Evolutionary conservation across 148 eudicot species (phyloP).

Genomic region (Camellia granthamiana): DNA sequence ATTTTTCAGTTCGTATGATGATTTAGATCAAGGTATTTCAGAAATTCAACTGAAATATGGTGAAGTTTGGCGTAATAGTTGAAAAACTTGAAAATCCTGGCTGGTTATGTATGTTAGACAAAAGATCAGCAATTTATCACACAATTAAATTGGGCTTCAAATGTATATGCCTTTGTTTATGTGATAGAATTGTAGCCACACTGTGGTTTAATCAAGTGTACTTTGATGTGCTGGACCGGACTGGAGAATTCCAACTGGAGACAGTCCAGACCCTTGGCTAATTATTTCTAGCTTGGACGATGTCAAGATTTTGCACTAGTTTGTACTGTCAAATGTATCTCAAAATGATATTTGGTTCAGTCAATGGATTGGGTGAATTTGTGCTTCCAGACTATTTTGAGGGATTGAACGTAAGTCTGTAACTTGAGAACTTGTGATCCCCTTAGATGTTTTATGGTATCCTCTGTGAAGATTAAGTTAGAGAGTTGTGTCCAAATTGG

Average conservation of each 20-base stretch:
- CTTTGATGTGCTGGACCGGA: neutral
- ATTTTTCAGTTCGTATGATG: neutral
- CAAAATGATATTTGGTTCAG: neutral
- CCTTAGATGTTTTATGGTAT: no score
- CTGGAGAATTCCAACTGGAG: no score
- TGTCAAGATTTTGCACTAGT: conserved; percentile 1
- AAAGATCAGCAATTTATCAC: neutral
- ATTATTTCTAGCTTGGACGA: neutral
- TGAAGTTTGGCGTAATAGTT: neutral
- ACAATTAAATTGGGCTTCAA: neutral
- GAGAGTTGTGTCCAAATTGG: no score
- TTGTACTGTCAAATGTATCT: neutral
- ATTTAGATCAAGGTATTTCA: neutral
- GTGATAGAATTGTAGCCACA: neutral
- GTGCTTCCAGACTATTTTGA: neutral
- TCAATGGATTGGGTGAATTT: neutral
- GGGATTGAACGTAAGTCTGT: neutral
- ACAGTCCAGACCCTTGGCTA: neutral
- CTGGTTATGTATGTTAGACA: neutral
- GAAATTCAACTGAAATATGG: neutral
- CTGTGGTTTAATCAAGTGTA: neutral
- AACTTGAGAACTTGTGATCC: no score
- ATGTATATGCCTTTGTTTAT: neutral
- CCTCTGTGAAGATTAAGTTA: no score
- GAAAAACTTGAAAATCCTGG: neutral